Conservation (phyloP, 192 early-diverging fungal species). For the Pecoramyces ruminantium region DNA sequence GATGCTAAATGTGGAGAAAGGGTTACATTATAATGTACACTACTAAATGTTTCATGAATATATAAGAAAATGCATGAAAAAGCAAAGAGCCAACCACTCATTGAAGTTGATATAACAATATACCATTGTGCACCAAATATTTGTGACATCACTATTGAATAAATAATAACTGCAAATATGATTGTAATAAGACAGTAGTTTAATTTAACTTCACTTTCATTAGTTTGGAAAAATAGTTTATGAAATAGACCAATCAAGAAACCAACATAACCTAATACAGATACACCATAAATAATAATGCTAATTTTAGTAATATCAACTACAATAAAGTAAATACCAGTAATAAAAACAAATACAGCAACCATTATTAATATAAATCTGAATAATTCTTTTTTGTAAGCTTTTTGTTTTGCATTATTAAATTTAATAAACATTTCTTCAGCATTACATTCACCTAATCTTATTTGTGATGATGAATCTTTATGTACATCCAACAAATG, state of each 20-base stretch:
- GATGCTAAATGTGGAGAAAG: neutral
- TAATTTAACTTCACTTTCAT: slow-evolving; percentile 1
- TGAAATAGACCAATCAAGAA: slow-evolving; percentile 18
- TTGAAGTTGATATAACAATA: neutral
- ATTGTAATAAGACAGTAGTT: slow-evolving; percentile 8
- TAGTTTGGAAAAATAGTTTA: slow-evolving; percentile 17
- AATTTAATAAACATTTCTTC: neutral
- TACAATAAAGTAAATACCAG: neutral
- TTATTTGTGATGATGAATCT: neutral
- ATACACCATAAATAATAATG: neutral
- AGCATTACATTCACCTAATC: neutral
- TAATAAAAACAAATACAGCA: neutral
- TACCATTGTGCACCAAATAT: slow-evolving; percentile 6
- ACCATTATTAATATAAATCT: neutral
- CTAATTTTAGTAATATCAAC: neutral
- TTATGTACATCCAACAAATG: neutral
- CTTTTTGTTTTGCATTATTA: neutral
- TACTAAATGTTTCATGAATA: slow-evolving; percentile 5
- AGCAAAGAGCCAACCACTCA: slow-evolving; percentile 22
- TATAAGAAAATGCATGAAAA: slow-evolving; percentile 6
- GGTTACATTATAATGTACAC: slow-evolving; percentile 11
- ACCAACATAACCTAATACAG: slow-evolving; percentile 7
- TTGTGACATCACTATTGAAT: neutral
- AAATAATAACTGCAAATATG: slow-evolving; percentile 3
- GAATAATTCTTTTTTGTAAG: neutral